Evolutionary conservation across 179 eudicot genomes (phyloP), one percentile per base, ranked within the genome.

Genomic region (Heliamphora ciliata): DNA sequence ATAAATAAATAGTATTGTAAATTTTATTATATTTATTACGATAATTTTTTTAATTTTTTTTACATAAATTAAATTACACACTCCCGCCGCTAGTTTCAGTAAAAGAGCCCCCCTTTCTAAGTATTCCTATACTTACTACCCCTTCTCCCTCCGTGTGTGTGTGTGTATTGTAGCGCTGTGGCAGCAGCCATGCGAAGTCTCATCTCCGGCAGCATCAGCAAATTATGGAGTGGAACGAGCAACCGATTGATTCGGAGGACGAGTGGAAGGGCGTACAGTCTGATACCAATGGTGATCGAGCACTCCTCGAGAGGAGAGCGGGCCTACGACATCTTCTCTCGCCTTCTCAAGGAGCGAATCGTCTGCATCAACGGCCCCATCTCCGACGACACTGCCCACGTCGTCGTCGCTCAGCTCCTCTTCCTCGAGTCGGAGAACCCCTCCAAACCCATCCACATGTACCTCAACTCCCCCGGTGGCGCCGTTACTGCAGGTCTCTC

Each of bases 401-500:
- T 93, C 54, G 98, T 95, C 9, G 97, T 95, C 40, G 98, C 98
- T 9, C 98, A 95, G 87, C 91, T 95, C 8, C 96, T 95, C 71
- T 95, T 87, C 59, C 95, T 93, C 21, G 98, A 95, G 84, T 93
- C 97, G 6, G 98, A 95, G 68, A 93, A 95, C 84, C 97, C 97
- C 0, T 88, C 97, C 76, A 95, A 95, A 66, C 98, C 98, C 4
- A 93, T 95, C 73, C 68, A 95, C 83, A 93, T 95, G 97, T 95
- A 95, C 74, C 89, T 95, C 82, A 95, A 95, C 77, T 95, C 98
- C 79, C 97, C 98, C 1, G 98, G 98, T 15, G 98, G 98, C 60
- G 93, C 93, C 21, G 98, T 95, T 68, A 91, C 97, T 66, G 97
- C 98, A 55, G 98, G 98, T 94, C 55, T 8, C 6, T 51, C 11